Evolutionary conservation across 2,329 filamentous ascomycete genomes (phyloP).

Genomic region (Shiraia bambusicola): DNA sequence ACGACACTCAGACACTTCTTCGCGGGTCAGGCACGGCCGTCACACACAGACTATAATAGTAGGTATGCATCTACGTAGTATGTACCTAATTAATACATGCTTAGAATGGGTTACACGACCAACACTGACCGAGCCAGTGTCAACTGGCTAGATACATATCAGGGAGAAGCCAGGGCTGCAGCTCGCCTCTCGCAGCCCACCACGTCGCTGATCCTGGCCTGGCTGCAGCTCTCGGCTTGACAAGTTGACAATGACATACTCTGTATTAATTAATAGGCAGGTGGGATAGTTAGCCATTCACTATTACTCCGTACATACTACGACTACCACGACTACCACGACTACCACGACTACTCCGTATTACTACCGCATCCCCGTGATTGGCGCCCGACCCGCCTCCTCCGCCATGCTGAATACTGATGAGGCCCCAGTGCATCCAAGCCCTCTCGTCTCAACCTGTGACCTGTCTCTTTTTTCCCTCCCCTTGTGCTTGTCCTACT

Average conservation of each 20-base stretch:
- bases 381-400: background rate
- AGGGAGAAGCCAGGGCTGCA: constrained; percentile 6
- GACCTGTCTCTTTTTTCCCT: no score
- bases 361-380: background rate
- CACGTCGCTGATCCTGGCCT: constrained; percentile 8
- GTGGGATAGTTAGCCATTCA: no score
- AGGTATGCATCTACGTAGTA: no score
- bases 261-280: no score
- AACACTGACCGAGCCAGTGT: no score
- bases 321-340: no score
- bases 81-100: no score
- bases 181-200: constrained; percentile 2
- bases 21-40: background rate
- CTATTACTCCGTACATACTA: no score
- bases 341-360: no score
- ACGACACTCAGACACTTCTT: background rate
- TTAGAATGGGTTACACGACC: no score
- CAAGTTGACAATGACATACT: no score
- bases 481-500: background rate
- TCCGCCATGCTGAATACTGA: background rate
- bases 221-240: constrained; percentile 1
- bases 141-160: background rate
- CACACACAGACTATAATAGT: no score
- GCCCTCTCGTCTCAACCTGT: background rate
- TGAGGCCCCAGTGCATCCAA: background rate